These are phyloP conservation scores for Chlamydomonas incerta DNA, from an alignment of 139 green algal genomes.

Conservation along the genomic window DNA sequence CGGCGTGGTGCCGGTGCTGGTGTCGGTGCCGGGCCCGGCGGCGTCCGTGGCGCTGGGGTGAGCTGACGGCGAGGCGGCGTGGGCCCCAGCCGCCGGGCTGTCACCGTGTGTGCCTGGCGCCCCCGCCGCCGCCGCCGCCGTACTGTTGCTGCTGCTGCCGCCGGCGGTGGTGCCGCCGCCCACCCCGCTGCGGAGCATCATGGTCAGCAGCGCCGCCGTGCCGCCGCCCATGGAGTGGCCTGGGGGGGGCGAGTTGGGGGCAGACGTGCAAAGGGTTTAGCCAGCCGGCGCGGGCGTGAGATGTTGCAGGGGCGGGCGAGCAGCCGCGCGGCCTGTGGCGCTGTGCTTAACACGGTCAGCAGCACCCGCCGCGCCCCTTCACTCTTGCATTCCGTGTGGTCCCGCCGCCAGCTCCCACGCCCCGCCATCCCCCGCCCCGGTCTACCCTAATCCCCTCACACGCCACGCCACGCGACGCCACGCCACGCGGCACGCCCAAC, in stretches of 20 bases:
- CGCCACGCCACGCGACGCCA: background rate
- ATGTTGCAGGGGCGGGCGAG: too few relatives aligned
- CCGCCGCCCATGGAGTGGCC: conserved; percentile 86
- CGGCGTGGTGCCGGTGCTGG: background rate
- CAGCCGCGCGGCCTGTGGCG: too few relatives aligned
- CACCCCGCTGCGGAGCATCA: conserved; percentile 76
- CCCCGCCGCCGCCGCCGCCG: too few relatives aligned
- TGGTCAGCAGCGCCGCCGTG: conserved; percentile 89
- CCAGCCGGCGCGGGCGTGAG: too few relatives aligned
- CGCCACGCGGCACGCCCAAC: background rate
- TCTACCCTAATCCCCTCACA: background rate
- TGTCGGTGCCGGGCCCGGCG: too few relatives aligned
- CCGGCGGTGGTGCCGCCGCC: background rate
- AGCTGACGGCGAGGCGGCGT: background rate
- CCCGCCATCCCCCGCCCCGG: background rate
- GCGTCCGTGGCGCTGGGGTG: too few relatives aligned
- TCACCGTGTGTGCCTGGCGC: background rate
- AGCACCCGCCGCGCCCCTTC: too few relatives aligned
- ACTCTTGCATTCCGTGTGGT: too few relatives aligned
- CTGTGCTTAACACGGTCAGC: too few relatives aligned
- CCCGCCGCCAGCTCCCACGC: background rate
- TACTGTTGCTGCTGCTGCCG: background rate
- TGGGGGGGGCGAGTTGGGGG: background rate
- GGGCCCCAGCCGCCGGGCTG: background rate
- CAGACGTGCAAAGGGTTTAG: too few relatives aligned